A percentile compares a stretch with the other conserved stretches of the same genome.
Conservation (phyloP, 495 filamentous ascomycete genomes). For the Chaetomium tenue region DNA sequence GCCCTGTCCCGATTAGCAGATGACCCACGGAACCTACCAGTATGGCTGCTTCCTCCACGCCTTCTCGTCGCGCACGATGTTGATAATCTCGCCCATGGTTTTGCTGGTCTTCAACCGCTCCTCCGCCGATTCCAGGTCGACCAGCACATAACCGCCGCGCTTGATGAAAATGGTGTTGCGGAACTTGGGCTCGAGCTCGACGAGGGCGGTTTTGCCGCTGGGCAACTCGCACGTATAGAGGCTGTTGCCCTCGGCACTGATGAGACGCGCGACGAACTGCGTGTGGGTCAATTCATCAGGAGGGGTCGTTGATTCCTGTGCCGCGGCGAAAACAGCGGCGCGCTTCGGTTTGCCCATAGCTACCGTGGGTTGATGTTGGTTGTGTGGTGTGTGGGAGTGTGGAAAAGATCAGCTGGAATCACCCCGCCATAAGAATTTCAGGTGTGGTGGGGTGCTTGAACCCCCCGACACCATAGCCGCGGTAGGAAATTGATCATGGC, state of each 20-base stretch:
- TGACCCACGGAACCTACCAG: constrained; percentile 57
- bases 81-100: constrained; percentile 84
- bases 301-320: constrained; percentile 71
- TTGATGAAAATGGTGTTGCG: constrained; percentile 90
- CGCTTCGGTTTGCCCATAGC: constrained; percentile 73
- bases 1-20: not conserved
- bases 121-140: constrained; percentile 64
- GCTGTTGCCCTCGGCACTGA: constrained; percentile 83
- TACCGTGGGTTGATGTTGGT: not conserved
- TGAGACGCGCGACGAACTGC: constrained; percentile 70
- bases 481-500: not conserved
- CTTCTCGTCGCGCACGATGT: constrained; percentile 88
- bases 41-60: constrained; percentile 86
- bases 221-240: constrained; percentile 72
- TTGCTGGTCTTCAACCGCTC: constrained; percentile 71
- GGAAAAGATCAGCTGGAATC: not conserved
- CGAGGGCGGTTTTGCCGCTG: constrained; percentile 56
- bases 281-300: constrained; percentile 61
- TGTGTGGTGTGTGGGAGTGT: not conserved
- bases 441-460: constrained; percentile 13
- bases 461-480: constrained; percentile 10
- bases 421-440: constrained; percentile 23
- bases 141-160: constrained; percentile 78
- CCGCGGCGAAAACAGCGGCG: constrained; percentile 67
- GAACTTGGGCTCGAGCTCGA: constrained; percentile 77